phyloP scores from a whole-genome alignment of 1,284 basidiomycete genomes.

The Malassezia restricta region DNA sequence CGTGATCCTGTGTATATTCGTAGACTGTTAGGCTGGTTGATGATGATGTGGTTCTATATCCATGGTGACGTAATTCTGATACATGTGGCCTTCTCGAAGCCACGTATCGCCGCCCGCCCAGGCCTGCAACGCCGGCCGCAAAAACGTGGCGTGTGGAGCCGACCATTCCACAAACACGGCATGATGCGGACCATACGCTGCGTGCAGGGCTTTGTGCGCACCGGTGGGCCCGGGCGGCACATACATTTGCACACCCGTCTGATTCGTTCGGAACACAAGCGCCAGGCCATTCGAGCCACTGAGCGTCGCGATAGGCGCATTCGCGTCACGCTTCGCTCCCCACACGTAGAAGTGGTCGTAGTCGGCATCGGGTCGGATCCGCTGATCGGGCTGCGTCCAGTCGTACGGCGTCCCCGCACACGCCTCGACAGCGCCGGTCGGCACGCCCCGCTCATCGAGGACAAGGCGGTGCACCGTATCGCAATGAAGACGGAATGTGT shows the following conservation, averaged over 20 bases:
- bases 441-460: conserved; percentile 20
- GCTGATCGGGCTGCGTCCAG: conserved; percentile 21
- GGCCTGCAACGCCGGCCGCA: conserved; percentile 18
- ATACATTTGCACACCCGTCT: conserved; percentile 34
- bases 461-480: conserved; percentile 21
- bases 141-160: conserved; percentile 36
- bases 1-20: neutral
- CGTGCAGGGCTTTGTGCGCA: conserved; percentile 20
- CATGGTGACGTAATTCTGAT: conserved; percentile 24
- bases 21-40: neutral
- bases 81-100: conserved; percentile 24
- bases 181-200: conserved; percentile 20
- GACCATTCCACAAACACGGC: conserved; percentile 30
- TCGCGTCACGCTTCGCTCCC: conserved; percentile 10
- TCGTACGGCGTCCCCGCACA: conserved; percentile 14
- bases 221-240: conserved; percentile 23
- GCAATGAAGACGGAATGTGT: conserved; percentile 22
- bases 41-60: neutral
- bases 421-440: conserved; percentile 23
- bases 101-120: conserved; percentile 25
- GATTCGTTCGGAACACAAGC: conserved; percentile 30
- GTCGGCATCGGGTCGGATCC: conserved; percentile 17
- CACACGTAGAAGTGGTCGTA: conserved; percentile 42
- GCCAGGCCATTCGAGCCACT: conserved; percentile 20
- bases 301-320: neutral